Conservation (phyloP, 371 early-diverging fungal genomes). For the Caulochytrium protostelioides region DNA sequence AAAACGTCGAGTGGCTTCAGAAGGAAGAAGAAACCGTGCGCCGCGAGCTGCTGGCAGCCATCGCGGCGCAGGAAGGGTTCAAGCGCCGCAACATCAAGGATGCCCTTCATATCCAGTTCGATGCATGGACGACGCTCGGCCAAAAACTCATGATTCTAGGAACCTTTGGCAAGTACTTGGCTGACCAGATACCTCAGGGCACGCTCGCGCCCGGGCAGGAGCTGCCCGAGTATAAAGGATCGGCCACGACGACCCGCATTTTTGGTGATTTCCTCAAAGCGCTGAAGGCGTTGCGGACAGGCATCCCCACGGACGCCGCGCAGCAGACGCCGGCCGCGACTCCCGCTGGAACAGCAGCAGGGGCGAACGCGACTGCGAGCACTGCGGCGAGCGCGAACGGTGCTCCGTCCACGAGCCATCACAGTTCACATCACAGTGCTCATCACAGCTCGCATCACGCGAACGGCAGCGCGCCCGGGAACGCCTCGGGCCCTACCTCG, state of each 20-base stretch:
- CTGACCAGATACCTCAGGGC: conserved; percentile 11
- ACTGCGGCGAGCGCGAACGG: no score
- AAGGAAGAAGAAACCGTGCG: conserved; percentile 2
- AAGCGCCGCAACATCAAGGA: conserved; percentile 3
- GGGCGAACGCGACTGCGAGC: no score
- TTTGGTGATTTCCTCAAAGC: conserved; percentile 3
- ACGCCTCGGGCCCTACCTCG: no score
- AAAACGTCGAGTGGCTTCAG: conserved; percentile 1
- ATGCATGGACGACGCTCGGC: conserved; percentile 4
- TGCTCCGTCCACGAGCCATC: no score
- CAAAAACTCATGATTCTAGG: conserved; percentile 1
- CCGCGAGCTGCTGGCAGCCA: conserved; percentile 1
- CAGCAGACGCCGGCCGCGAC: no score
- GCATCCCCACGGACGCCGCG: no score
- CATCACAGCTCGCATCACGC: no score
- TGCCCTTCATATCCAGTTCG: conserved; percentile 6
- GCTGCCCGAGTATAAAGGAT: conserved; percentile 3
- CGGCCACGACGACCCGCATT: conserved; percentile 1
- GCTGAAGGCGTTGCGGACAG: no score
- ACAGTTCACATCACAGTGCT: no score
- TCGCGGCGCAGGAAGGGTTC: conserved; percentile 2
- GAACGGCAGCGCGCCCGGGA: no score
- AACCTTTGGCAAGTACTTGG: conserved; percentile 3
- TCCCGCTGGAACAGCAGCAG: no score
- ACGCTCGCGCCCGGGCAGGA: conserved; percentile 5